Base-by-base conservation (phyloP, 495 filamentous ascomycete genomes). In the Trichoderma virens region DNA sequence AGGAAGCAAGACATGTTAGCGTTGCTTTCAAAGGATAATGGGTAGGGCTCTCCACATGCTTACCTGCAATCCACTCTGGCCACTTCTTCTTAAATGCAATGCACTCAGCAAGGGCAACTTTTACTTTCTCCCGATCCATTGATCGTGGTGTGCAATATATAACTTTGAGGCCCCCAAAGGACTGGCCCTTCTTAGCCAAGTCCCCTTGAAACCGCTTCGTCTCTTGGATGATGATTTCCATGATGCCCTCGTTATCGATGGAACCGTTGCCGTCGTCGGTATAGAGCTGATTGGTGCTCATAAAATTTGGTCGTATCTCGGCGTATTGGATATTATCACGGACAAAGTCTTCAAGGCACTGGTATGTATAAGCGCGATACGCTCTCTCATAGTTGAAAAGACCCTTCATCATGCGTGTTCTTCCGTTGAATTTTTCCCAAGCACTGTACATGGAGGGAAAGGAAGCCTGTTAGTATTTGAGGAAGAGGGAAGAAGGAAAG, bases 31-130 rank as follows among this genome's bases (percentile, higher is more conserved):
- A 30, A 14, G 0, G 2, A 30, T 2, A 9, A 56, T 6, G 0
- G n/a, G 14, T 4, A 27, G 43, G 27, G 0, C 41, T 0, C n/a
- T 60, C 62, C 23, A n/a, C 32, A 32, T 30, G 60, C 64, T 66
- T 73, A 78, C 78, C 81, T 16, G 81, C 89, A 62, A 98, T 88
- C 51, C 91, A 82, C 31, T 84, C 72, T 0, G 88, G 87, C 69
- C 86, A 94, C 38, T 75, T 72, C 59, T 81, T 75, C 70, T 97
- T 96, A 69, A 90, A 82, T 31, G 79, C 72, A 66, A 97, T 87
- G 68, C 93, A 97, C 65, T 93, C 78, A 43, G 87, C 82, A 80
- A 98, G 88, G 43, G 79, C 81, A 2, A 84, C 76, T 39, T 85
- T 75, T 6, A 97, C 84, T 8, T 79, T 70, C 0, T 81, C 80